Evolutionary conservation across 2,329 filamentous ascomycete species (phyloP).

Genomic region (Penicillium sp.): DNA sequence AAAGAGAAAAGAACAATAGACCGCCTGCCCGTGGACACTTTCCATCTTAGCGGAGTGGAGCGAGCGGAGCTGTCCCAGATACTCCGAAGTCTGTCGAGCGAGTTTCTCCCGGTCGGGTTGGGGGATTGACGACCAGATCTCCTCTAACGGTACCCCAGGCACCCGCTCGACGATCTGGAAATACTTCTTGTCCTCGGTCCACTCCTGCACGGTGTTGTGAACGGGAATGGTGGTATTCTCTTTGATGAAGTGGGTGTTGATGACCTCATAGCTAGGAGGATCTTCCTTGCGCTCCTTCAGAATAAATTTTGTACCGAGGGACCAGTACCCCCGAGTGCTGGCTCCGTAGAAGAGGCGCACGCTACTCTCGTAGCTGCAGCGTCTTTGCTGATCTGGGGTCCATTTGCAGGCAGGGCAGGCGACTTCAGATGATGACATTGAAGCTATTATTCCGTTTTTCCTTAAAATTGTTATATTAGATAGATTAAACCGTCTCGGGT

Average conservation of each 20-base stretch:
- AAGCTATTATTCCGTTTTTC: neutral
- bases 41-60: constrained; percentile 18
- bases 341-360: constrained; percentile 7
- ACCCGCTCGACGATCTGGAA: constrained; percentile 7
- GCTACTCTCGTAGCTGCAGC: constrained; percentile 1
- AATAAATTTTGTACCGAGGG: constrained; percentile 2
- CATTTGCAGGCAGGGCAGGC: constrained; percentile 3
- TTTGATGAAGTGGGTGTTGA: neutral
- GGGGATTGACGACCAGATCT: constrained; percentile 4
- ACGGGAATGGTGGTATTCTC: neutral
- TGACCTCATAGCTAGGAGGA: constrained; percentile 6
- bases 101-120: constrained; percentile 1
- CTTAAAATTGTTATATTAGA: neutral
- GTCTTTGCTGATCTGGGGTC: neutral
- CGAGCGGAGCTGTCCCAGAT: constrained; percentile 5
- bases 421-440: neutral
- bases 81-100: neutral
- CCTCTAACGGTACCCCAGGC: constrained; percentile 6
- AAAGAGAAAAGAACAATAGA: constrained; percentile 16
- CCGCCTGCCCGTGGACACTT: constrained; percentile 8
- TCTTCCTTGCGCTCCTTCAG: constrained; percentile 10
- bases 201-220: constrained; percentile 2
- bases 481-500: neutral
- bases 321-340: neutral
- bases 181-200: neutral